Evolutionary conservation across 805 yeast genomes (phyloP).

Genomic region (Cyberlindnera lachancei): DNA sequence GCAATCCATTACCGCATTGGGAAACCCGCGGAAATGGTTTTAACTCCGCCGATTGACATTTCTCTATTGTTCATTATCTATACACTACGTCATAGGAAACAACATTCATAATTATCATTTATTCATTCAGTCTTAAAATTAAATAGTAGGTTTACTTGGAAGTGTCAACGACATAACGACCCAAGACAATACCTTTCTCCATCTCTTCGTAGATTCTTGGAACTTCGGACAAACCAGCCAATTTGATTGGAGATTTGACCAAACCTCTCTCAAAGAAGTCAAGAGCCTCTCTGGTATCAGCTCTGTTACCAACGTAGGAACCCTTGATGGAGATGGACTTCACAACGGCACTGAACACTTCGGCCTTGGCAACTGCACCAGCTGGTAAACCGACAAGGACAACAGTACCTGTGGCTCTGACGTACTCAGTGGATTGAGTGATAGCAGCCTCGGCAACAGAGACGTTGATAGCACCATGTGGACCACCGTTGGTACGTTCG

Average conservation of each 20-base stretch:
- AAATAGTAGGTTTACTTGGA: slow-evolving; percentile 46
- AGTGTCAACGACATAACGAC: slow-evolving; percentile 81
- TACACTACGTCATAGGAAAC: too few relatives aligned
- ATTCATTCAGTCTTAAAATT: too few relatives aligned
- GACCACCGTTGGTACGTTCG: slow-evolving; percentile 52
- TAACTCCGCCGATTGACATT: too few relatives aligned
- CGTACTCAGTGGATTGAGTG: slow-evolving; percentile 42
- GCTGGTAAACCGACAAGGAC: slow-evolving; percentile 57
- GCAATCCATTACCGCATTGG: too few relatives aligned
- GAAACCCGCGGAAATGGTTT: too few relatives aligned
- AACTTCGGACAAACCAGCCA: slow-evolving; percentile 48
- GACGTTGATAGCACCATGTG: slow-evolving; percentile 56
- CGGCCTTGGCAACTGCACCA: slow-evolving; percentile 37
- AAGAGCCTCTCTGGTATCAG: slow-evolving; percentile 51
- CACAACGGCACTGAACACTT: slow-evolving; percentile 43
- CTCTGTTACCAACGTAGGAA: slow-evolving; percentile 23
- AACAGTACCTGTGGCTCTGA: slow-evolving; percentile 52
- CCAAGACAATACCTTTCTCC: slow-evolving; percentile 51
- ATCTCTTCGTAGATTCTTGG: slow-evolving; percentile 45
- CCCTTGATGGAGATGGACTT: slow-evolving; percentile 39
- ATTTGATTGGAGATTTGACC: slow-evolving; percentile 53
- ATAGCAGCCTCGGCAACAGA: slow-evolving; percentile 50
- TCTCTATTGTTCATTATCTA: too few relatives aligned
- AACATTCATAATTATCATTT: too few relatives aligned
- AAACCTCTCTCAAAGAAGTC: slow-evolving; percentile 63